Conservation (phyloP, 768 basidiomycete species). For the Lanmaoa rubissima region DNA sequence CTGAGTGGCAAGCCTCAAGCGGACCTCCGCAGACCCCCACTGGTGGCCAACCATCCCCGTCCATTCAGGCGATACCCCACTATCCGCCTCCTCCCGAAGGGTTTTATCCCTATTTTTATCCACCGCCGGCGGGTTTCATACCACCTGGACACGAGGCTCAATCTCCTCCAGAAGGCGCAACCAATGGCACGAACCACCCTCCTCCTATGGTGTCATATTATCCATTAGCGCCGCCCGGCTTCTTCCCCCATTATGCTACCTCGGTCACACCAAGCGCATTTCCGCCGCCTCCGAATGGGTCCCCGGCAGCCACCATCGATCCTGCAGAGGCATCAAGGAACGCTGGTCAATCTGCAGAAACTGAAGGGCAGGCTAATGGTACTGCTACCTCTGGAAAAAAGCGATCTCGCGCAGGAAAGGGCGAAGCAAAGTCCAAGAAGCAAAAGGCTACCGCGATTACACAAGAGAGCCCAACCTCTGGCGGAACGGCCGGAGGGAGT, state of each 20-base stretch:
- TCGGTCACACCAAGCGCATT: slow-evolving; percentile 29
- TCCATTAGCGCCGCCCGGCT: slow-evolving; percentile 38
- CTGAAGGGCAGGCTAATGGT: slow-evolving; percentile 18
- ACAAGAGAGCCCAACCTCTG: slow-evolving; percentile 21
- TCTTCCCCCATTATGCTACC: slow-evolving; percentile 37
- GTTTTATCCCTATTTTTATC: slow-evolving; percentile 45
- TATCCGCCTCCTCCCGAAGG: slow-evolving; percentile 41
- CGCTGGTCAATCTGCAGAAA: slow-evolving; percentile 15
- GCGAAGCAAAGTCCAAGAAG: slow-evolving; percentile 34
- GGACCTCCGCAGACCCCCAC: slow-evolving; percentile 18
- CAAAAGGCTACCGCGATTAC: slow-evolving; percentile 17
- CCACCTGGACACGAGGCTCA: slow-evolving; percentile 39
- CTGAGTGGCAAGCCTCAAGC: slow-evolving; percentile 33
- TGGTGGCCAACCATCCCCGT: slow-evolving; percentile 23
- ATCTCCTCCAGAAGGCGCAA: slow-evolving; percentile 29
- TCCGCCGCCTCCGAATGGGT: slow-evolving; percentile 31
- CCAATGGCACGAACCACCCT: slow-evolving; percentile 30
- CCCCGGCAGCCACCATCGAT: slow-evolving; percentile 26
- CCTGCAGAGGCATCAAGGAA: slow-evolving; percentile 27
- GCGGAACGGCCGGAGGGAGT: slow-evolving; percentile 26
- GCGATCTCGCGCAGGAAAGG: slow-evolving; percentile 30
- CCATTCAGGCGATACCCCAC: slow-evolving; percentile 26
- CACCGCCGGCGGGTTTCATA: slow-evolving; percentile 41
- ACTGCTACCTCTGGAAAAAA: slow-evolving; percentile 26
- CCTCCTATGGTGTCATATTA: slow-evolving; percentile 37